Evolutionary conservation across 164 flowering plant genomes (phyloP).

Genomic region (Paratinospora sagittata): DNA sequence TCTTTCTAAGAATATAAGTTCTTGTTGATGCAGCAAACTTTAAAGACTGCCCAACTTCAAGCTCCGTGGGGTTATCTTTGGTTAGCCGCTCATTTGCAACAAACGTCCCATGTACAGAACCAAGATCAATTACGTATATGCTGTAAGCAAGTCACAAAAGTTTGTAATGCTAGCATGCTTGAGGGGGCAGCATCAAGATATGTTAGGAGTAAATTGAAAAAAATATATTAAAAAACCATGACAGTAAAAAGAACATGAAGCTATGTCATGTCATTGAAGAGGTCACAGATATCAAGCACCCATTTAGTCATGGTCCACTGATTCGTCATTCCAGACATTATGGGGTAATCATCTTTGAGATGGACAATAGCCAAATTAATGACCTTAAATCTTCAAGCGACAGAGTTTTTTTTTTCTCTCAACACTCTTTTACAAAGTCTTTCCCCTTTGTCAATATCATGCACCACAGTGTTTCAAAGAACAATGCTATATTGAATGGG

Average conservation of each 20-base stretch:
- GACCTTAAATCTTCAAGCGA: too few relatives aligned
- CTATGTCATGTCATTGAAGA: neutral
- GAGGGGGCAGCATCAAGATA: neutral
- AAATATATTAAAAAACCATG: neutral
- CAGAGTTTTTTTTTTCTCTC: too few relatives aligned
- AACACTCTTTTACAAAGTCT: too few relatives aligned
- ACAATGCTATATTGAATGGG: too few relatives aligned
- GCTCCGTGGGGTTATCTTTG: constrained; percentile 85
- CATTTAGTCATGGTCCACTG: neutral
- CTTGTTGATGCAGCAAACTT: constrained; percentile 97
- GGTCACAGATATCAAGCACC: neutral
- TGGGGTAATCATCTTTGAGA: too few relatives aligned
- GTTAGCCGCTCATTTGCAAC: constrained; percentile 92
- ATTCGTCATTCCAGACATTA: neutral
- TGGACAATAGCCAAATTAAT: too few relatives aligned
- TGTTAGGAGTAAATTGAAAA: neutral
- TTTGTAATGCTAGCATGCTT: constrained; percentile 15
- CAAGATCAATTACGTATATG: constrained; percentile 89
- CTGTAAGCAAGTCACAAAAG: constrained; percentile 34
- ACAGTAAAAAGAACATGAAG: neutral
- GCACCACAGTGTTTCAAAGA: too few relatives aligned
- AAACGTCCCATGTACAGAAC: constrained; percentile 97
- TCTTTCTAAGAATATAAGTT: constrained; percentile 70
- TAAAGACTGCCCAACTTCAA: constrained; percentile 92
- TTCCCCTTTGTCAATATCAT: too few relatives aligned